These are phyloP conservation scores for Mrakia gelida DNA, from an alignment of 768 basidiomycete genomes.

Conservation along the genomic window DNA sequence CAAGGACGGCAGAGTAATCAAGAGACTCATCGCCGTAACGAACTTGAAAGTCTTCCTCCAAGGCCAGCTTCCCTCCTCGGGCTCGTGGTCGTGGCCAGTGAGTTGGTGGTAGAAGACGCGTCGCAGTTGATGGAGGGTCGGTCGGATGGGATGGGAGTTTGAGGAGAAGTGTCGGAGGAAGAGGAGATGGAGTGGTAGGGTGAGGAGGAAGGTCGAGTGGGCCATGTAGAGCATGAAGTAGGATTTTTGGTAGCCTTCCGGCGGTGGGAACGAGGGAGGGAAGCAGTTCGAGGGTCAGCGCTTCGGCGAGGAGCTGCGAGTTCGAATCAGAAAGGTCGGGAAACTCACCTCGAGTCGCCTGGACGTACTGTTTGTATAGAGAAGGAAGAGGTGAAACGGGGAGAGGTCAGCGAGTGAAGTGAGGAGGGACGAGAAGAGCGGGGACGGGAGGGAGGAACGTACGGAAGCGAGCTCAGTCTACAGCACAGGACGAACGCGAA, in stretches of 20 bases:
- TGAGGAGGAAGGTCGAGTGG: conserved; percentile 54
- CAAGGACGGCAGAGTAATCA: neutral
- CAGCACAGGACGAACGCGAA: neutral
- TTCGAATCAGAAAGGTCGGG: neutral
- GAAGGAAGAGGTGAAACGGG: neutral
- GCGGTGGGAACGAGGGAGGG: neutral
- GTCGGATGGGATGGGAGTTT: conserved; percentile 51
- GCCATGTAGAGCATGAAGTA: conserved; percentile 58
- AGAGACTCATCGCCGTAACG: neutral
- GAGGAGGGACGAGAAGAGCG: neutral
- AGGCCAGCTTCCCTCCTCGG: neutral
- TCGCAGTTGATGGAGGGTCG: conserved; percentile 55
- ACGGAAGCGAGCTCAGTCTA: conserved; percentile 20
- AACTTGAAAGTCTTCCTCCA: neutral
- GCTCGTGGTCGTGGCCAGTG: neutral
- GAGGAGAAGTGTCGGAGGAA: conserved; percentile 54
- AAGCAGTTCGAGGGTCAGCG: neutral
- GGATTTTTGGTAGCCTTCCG: conserved; percentile 67
- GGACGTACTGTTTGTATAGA: neutral
- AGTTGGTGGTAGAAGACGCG: conserved; percentile 49
- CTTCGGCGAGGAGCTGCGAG: neutral
- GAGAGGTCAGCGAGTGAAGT: neutral
- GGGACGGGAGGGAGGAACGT: neutral
- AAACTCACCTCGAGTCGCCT: conserved; percentile 8
- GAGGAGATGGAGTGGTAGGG: conserved; percentile 76